Base-by-base conservation (phyloP, 306 rosid genomes). In the Vigna hirtella region DNA sequence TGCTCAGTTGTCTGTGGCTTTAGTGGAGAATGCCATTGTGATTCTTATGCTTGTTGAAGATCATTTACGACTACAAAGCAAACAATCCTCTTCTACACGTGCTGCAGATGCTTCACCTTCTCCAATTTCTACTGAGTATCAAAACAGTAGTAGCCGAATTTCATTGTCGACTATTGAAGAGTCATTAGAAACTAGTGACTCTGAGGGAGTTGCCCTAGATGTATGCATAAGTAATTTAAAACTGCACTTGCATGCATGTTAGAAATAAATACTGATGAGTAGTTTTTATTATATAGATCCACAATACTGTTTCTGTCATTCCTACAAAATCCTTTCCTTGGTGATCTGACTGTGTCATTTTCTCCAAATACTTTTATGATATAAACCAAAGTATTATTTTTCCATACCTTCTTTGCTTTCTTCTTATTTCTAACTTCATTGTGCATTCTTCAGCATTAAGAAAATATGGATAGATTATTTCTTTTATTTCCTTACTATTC, bases 31-130 rank as follows among this genome's bases (percentile, higher is more conserved):
- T 87, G 96, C 99, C 53, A 95, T 95, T 77, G 99, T 95, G 81
- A 93, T 90, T 82, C 89, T 95, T 79, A 95, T 95, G 99, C 99
- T 95, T 73, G 99, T 91, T 68, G 99, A 95, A 97, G 99, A 95
- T 87, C 99, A 95, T 89, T 86, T 95, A 81, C 94, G 99, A 64
- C 74, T 89, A 77, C 99, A 93, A 72, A 84, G 97, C 84, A 95
- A 90, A 81, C 86, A 85, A 61, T 91, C 88, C 75, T 73, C 85
- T 51, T 85, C 93, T 84, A 86, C 90, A 40, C 84, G 53, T 74
- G 74, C 85, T 82, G n/a, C 71, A 51, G 87, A 90, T 87, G 85
- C 81, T 80, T 89, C 91, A 40, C 85, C 86, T 50, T 91, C 97
- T 80, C 93, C 92, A 9, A 86, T 86, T 83, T 81, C 94, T 77